Evolutionary conservation across 2,329 filamentous ascomycete genomes (phyloP), one percentile per base, ranked within the genome.

Genomic region (Corynespora cassiicola): DNA sequence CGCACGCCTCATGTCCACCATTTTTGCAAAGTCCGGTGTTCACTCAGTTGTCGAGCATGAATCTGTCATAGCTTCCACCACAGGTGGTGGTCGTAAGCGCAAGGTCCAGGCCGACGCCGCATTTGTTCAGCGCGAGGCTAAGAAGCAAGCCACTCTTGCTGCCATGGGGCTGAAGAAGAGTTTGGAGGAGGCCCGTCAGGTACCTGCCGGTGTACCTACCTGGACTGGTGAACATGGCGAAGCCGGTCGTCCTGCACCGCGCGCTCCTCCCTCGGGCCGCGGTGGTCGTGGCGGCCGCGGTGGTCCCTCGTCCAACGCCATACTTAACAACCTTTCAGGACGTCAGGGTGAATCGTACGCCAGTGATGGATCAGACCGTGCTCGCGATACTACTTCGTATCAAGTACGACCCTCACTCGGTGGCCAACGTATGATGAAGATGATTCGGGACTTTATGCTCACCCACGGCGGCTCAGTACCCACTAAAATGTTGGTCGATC

Each of bases 41-140:
- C 90, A 95, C 57, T 90, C 87, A n/a, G 89, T 91, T 0, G 81
- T 96, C 28, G 89, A 96, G 56, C 94, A 99, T 63, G 94, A 97
- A 52, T 82, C 90, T 36, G 95, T 97, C 56, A 81, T 97, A 36
- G 63, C 57, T 34, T 61, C 62, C 6, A n/a, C n/a, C n/a, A 63
- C 60, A 10, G 49, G 54, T 4, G 42, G 51, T 56, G 88, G 57
- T 34, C 58, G 55, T 21, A 86, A 84, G 53, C 81, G 82, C 34
- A 83, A 83, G 38, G 74, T 88, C 12, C 79, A 83, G 46, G 87
- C 90, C 0, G 88, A 96, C 57, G 84, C 84, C 4, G 80, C 80
- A 16, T 86, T 95, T 50, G 83, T 96, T 31, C 85, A 89, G 52
- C 81, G 84, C 7, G 90, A 96, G 69, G 92, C 92, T 1, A 85